phyloP scores from a whole-genome alignment of 768 basidiomycete genomes.

The Cyclocybe aegerita region DNA sequence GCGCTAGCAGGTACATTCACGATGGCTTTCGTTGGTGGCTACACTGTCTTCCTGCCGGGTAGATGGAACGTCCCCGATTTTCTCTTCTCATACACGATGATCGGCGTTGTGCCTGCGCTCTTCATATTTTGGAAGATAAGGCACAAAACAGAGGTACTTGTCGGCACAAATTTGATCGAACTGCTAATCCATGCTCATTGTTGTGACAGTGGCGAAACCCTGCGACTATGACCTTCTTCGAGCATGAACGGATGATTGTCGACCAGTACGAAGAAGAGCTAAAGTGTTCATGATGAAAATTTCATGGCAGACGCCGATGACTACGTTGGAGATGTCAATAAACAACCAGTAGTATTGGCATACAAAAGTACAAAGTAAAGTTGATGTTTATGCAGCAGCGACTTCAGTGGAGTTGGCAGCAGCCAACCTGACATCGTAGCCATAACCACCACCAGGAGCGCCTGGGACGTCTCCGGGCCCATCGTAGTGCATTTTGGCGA shows the following conservation, averaged over 20 bases:
- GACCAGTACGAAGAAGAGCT: constrained; percentile 41
- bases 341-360: constrained; percentile 10
- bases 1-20: constrained; percentile 40
- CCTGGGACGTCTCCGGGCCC: constrained; percentile 72
- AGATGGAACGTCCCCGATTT: constrained; percentile 47
- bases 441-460: constrained; percentile 67
- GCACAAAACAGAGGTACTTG: constrained; percentile 36
- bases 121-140: constrained; percentile 48
- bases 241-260: constrained; percentile 38
- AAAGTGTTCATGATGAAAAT: background rate
- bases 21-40: constrained; percentile 50
- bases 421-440: constrained; percentile 71
- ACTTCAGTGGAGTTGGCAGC: constrained; percentile 50
- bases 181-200: background rate
- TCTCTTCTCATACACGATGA: constrained; percentile 50
- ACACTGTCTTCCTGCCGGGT: constrained; percentile 52
- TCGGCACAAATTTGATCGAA: background rate
- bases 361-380: constrained; percentile 15
- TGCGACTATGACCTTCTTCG: constrained; percentile 43
- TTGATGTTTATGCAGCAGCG: constrained; percentile 15
- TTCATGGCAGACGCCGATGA: background rate
- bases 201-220: constrained; percentile 36
- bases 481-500: constrained; percentile 89
- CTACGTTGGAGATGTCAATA: background rate
- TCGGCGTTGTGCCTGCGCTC: constrained; percentile 39